phyloP scores from a whole-genome alignment of 306 rosid genomes.

The Cicer bijugum region DNA sequence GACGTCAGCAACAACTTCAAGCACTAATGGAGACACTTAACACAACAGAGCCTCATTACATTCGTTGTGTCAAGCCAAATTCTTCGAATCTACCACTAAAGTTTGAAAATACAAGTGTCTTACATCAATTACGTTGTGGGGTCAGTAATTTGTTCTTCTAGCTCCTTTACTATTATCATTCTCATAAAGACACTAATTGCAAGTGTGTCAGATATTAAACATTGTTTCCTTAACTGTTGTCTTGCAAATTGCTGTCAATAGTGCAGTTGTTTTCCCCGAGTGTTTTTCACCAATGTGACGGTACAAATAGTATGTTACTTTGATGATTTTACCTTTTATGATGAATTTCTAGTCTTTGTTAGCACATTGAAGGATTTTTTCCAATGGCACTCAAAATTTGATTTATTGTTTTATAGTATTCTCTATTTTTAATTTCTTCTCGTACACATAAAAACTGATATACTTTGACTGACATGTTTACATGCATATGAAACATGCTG shows the following conservation, averaged over 20 bases:
- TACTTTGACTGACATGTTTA: background rate
- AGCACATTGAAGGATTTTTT: constrained; percentile 8
- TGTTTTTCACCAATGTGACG: background rate
- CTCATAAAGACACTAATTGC: constrained; percentile 18
- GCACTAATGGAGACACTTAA: constrained; percentile 92
- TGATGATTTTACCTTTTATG: constrained; percentile 31
- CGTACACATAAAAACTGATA: constrained; percentile 17
- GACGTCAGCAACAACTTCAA: constrained; percentile 90
- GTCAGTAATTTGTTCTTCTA: constrained; percentile 60
- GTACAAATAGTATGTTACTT: constrained; percentile 19
- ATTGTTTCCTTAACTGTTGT: constrained; percentile 11
- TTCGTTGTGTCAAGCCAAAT: constrained; percentile 96
- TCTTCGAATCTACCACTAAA: constrained; percentile 80
- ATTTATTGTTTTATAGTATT: constrained; percentile 6
- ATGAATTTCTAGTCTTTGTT: constrained; percentile 17
- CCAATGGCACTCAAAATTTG: constrained; percentile 4
- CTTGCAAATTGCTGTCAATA: background rate
- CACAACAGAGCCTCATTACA: constrained; percentile 89
- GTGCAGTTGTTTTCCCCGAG: background rate
- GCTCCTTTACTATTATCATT: constrained; percentile 37
- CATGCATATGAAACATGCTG: background rate
- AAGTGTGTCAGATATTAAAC: constrained; percentile 30
- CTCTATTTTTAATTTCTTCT: background rate
- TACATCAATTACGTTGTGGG: constrained; percentile 97
- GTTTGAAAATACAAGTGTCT: constrained; percentile 85